Evolutionary conservation across 768 basidiomycete species (phyloP).

Genomic region (Hericium alpestre): DNA sequence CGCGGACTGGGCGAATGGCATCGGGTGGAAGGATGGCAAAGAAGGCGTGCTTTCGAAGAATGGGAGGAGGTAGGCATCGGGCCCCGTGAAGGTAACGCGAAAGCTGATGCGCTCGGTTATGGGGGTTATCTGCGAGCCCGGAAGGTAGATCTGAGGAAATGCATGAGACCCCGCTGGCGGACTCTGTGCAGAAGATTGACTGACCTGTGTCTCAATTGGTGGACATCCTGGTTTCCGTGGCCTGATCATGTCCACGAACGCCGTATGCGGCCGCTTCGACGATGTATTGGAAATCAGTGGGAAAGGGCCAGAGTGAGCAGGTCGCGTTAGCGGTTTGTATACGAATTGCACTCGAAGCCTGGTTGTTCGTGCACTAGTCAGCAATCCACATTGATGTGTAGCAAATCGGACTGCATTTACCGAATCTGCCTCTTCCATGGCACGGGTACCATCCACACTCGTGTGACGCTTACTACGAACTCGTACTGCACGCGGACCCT

Average conservation of each 20-base stretch:
- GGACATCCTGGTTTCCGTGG: neutral
- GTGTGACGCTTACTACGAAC: conserved; percentile 3
- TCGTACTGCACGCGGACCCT: conserved; percentile 6
- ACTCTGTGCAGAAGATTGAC: neutral
- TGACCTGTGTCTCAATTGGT: conserved; percentile 7
- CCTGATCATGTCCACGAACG: conserved; percentile 5
- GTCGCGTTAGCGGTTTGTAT: conserved; percentile 8
- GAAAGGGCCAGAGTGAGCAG: conserved; percentile 2
- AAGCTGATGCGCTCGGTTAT: conserved; percentile 2
- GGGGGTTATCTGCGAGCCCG: conserved; percentile 7
- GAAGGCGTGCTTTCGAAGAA: neutral
- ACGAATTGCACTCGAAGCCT: conserved; percentile 8
- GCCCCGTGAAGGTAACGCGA: conserved; percentile 5
- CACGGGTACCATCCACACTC: neutral
- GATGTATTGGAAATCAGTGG: neutral
- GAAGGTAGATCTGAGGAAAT: conserved; percentile 5
- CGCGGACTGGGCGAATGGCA: neutral
- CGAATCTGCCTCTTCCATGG: neutral
- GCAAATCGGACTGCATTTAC: neutral
- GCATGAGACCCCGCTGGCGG: neutral
- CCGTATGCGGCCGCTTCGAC: neutral
- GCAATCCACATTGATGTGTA: neutral
- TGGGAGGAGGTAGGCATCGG: conserved; percentile 6
- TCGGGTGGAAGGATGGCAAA: conserved; percentile 3
- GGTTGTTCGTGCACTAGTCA: neutral